These are phyloP conservation scores for Diaporthe vaccinii DNA, from an alignment of 2,329 filamentous ascomycete genomes.

Conservation along the genomic window DNA sequence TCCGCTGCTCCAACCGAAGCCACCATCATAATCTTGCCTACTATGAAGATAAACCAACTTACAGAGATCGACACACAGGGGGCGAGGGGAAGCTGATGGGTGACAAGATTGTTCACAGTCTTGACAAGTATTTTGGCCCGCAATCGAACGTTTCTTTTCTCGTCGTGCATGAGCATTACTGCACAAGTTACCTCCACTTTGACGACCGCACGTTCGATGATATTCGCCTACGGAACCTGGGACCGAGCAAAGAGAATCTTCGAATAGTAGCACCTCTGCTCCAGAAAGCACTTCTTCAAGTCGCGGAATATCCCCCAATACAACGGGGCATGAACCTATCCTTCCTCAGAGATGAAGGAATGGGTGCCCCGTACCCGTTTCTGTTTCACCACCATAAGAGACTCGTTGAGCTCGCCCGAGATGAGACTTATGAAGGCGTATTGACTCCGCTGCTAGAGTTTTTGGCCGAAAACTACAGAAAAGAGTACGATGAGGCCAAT, in stretches of 20 bases:
- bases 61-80: background rate
- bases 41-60: background rate
- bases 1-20: background rate
- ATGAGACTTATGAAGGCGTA: background rate
- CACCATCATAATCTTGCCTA: background rate
- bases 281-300: background rate
- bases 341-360: background rate
- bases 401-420: background rate
- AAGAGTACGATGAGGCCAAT: background rate
- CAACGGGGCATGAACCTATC: accelerated
- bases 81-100: background rate
- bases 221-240: background rate
- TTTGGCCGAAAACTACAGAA: background rate
- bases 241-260: background rate
- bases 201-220: background rate
- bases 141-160: background rate
- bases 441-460: background rate
- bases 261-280: background rate
- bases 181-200: accelerated
- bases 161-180: background rate
- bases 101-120: background rate
- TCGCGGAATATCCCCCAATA: background rate
- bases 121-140: background rate
- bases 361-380: background rate
- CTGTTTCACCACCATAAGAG: background rate